These are phyloP conservation scores for Epichloe hybrida DNA, from an alignment of 2,329 filamentous ascomycete genomes.

Conservation along the genomic window DNA sequence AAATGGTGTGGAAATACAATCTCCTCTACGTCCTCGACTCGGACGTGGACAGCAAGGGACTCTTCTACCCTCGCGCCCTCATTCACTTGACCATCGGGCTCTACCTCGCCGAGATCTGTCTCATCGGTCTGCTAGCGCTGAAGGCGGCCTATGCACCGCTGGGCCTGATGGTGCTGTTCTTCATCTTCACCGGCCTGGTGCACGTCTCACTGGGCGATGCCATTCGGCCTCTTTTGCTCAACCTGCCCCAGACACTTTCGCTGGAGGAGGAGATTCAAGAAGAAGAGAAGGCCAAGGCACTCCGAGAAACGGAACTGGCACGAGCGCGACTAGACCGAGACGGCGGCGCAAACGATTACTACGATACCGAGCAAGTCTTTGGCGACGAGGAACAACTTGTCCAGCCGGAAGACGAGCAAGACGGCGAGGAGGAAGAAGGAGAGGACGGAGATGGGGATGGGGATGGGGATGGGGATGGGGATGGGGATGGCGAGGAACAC, in stretches of 20 bases:
- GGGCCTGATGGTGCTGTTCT: constrained; percentile 61
- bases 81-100: constrained; percentile 75
- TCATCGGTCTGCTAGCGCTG: constrained; percentile 74
- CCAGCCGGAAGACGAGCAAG: constrained; percentile 14
- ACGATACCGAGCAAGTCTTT: constrained; percentile 21
- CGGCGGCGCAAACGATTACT: constrained; percentile 19
- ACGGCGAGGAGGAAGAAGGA: constrained; percentile 14
- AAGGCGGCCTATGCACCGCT: constrained; percentile 53
- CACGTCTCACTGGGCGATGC: constrained; percentile 63
- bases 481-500: constrained; percentile 14
- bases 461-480: constrained; percentile 7
- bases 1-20: constrained; percentile 82
- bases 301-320: constrained; percentile 11
- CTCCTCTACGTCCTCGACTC: constrained; percentile 76
- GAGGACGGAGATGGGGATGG: not conserved
- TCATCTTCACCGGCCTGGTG: constrained; percentile 64
- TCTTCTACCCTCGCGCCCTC: constrained; percentile 75
- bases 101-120: constrained; percentile 69
- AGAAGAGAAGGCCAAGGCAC: constrained; percentile 34
- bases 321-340: constrained; percentile 12
- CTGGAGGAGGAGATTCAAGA: constrained; percentile 35
- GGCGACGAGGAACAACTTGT: constrained; percentile 18
- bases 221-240: constrained; percentile 62
- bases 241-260: constrained; percentile 57
- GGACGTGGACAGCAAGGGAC: constrained; percentile 72